Evolutionary conservation across 257 asterid genomes (phyloP), one percentile per base, ranked within the genome.

Genomic region (Orobanche coerulescens): DNA sequence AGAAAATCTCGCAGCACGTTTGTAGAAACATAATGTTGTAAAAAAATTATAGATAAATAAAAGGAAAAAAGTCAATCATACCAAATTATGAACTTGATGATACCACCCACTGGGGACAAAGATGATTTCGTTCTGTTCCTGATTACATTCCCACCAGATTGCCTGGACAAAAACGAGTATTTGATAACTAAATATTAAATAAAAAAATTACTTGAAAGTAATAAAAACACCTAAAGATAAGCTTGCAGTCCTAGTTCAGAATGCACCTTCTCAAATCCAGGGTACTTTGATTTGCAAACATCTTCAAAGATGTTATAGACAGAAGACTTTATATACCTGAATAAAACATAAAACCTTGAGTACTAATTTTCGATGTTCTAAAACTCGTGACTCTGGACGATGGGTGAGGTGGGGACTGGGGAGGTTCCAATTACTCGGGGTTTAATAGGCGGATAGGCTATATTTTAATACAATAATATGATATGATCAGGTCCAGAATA

Each of bases 101-200:
- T 82, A 93, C 98, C 97, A 93, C 67, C 97, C 95, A 79, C 97
- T 88, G 47, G 98, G 97, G 30, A 93, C 98, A 28, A 93, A 93
- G 65, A 93, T 93, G 58, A 93, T 82, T 73, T 89, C 98, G 44
- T 81, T 75, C 61, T 23, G 70, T 70, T 84, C 95, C 71, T 93
- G 98, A 75, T 79, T 82, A 60, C 98, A 93, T 57, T 88, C 95
- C 83, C 53, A 74, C 98, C 98, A 93, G 55, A 78, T 58, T 22
- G 98, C 88, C 95, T 91, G 79, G 57, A 64, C 7, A 12, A n/a
- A 19, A 19, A 52, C 34, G 53, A 42, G 62, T 43, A 65, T 12
- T 37, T 25, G 5, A 61, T 30, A 49, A 51, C 13, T 55, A 31
- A 24, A 33, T 40, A 37, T 22, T 1, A 14, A 43, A 48, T 7